These are phyloP conservation scores for Leccinum ochraceum DNA, from an alignment of 768 basidiomycete species.

Conservation along the genomic window DNA sequence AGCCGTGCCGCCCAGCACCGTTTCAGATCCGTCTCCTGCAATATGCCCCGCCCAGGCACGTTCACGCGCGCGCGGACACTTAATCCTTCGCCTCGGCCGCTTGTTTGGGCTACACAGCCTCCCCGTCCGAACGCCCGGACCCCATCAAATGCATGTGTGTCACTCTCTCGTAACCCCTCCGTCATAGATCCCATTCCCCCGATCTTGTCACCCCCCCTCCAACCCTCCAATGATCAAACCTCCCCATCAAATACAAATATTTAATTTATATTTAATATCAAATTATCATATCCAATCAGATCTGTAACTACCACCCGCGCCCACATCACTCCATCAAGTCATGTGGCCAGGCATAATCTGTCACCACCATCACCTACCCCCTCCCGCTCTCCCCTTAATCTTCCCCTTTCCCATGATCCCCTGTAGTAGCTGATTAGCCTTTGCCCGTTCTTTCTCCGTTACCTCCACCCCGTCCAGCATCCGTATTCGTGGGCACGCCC, in stretches of 20 bases:
- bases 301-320: slow-evolving; percentile 7
- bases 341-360: slow-evolving; percentile 35
- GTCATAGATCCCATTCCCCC: slow-evolving; percentile 13
- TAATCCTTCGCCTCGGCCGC: slow-evolving; percentile 20
- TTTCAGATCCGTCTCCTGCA: slow-evolving; percentile 33
- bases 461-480: slow-evolving; percentile 87
- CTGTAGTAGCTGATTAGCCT: slow-evolving; percentile 70
- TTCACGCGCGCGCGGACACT: slow-evolving; percentile 24
- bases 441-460: slow-evolving; percentile 79
- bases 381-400: slow-evolving; percentile 32
- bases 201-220: not conserved
- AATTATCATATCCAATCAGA: slow-evolving; percentile 12
- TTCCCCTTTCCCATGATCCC: slow-evolving; percentile 49
- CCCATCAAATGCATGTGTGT: slow-evolving; percentile 15
- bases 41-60: slow-evolving; percentile 29
- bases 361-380: slow-evolving; percentile 18
- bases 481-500: slow-evolving; percentile 62
- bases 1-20: slow-evolving; percentile 27
- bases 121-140: slow-evolving; percentile 16
- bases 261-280: slow-evolving; percentile 11
- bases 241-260: slow-evolving; percentile 5
- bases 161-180: slow-evolving; percentile 25
- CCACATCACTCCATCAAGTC: slow-evolving; percentile 20
- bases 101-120: slow-evolving; percentile 32
- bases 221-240: not conserved